Percentiles rank a stretch among this genome's conserved stretches.
Evolutionary conservation across 495 filamentous ascomycete species (phyloP).

Genomic region (Talaromyces borbonicus): DNA sequence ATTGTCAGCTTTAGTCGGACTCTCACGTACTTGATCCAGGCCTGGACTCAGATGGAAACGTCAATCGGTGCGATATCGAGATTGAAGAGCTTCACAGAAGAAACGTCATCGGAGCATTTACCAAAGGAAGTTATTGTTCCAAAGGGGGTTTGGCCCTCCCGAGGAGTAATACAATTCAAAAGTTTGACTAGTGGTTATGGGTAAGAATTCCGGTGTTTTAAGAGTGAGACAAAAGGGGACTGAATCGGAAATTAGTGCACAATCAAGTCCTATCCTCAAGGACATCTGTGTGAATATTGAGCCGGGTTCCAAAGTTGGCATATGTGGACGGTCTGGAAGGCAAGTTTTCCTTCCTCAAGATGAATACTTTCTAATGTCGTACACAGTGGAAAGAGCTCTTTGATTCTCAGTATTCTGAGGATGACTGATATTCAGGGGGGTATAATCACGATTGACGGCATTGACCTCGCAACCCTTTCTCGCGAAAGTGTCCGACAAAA

Average conservation of each 20-base stretch:
- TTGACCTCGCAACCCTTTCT: not conserved
- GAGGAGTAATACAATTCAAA: constrained; percentile 43
- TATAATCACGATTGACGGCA: not conserved
- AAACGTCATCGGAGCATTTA: constrained; percentile 9
- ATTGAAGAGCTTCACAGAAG: constrained; percentile 25
- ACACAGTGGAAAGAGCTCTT: constrained; percentile 23
- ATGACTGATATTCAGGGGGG: not conserved
- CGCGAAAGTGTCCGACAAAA: not conserved
- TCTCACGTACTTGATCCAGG: constrained; percentile 16
- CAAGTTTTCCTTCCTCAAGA: constrained; percentile 10
- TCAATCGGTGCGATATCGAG: constrained; percentile 15
- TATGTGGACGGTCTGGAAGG: constrained; percentile 19
- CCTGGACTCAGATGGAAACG: constrained; percentile 12
- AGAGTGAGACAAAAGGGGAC: constrained; percentile 1
- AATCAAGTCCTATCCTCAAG: constrained; percentile 26
- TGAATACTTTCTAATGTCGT: not conserved
- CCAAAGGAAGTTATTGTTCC: constrained; percentile 19
- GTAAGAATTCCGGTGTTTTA: constrained; percentile 14
- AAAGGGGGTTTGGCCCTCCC: constrained; percentile 36
- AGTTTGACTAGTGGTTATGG: constrained; percentile 29
- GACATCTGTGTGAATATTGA: constrained; percentile 22
- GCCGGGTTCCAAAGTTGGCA: constrained; percentile 25
- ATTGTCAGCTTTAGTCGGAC: constrained; percentile 16
- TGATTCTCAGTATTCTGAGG: not conserved
- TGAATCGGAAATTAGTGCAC: constrained; percentile 13